Evolutionary conservation across 768 basidiomycete species (phyloP), one percentile per base, ranked within the genome.

Genomic region (Crepidotus variabilis): DNA sequence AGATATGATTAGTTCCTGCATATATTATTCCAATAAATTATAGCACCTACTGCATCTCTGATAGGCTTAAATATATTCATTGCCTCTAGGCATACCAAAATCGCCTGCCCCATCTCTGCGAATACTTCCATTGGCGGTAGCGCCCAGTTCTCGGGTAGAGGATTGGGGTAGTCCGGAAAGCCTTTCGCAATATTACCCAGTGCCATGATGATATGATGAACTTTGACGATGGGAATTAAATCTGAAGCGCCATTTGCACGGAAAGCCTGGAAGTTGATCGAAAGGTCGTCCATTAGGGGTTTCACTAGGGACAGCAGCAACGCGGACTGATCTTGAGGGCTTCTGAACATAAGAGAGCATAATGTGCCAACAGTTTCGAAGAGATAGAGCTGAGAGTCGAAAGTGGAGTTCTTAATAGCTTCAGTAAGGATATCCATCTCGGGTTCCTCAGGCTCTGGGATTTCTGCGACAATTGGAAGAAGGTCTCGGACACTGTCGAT

Each of bases 161-260:
- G 80, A 14, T 81, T 83, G 45, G 92, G 90, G 65, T 89, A 88
- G 67, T 94, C 93, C 0, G 97, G 97, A 72, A 98, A 98, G 11
- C 97, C 97, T 72, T 97, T 97, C 34, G 94, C 90, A 54, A 98
- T 84, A 63, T 91, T 93, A 11, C 96, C 96, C 20, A 98, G 77
- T 2, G 96, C 94, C 86, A 96, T 90, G 68, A 98, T 88, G 61
- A 87, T 80, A 72, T 98, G 95, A 63, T 98, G 97, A 7, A 94
- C 84, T 65, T 85, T 86, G 54, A 98, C 78, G 63, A 97, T 85
- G n/a, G 91, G 82, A 46, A 90, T 69, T 6, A 91, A 72, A 61
- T 94, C 90, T 47, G 82, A 78, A 2, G 79, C 70, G 8, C 82
- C 82, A 60, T 85, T 83, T 24, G 76, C 71, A 51, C 72, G 76